Base-by-base conservation (phyloP, 208 protist species). In the Perkinsela sp. region DNA sequence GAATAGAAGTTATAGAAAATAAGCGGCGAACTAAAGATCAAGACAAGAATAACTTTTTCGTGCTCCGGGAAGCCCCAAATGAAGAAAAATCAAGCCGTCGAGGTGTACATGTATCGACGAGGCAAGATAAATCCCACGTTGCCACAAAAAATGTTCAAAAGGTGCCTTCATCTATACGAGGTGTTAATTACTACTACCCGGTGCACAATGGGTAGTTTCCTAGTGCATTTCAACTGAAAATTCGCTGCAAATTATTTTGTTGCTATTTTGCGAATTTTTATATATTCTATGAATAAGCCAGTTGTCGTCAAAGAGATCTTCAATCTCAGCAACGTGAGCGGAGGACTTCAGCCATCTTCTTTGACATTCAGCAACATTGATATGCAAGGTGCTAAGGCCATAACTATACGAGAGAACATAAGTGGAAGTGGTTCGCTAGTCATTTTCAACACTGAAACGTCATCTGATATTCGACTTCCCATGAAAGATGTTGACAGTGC, bases 311-410 rank as follows among this genome's bases (percentile, higher is more conserved):
- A 67, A 31, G 83, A 89, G 73, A 70, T 91, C 29, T 91, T 89
- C 72, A 82, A 92, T 70, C 80, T 92, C 28, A 90, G 87, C 77
- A 79, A 77, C 29, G 84, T 93, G 32, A 69, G 74, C 6, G 85
- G 83, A 16, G 94, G 94, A 31, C 92, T 99, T 48, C 83, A 84
- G 66, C 81, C 89, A 0, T 81, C 82, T 48, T 78, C 80, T 32
- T 93, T 99, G 72, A 80, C 82, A 22, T 97, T 97, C 75, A 88
- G 92, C 48, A 96, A 89, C 29, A 83, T 98, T 66, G 97, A 94
- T 1, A 81, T 99, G 73, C 88, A 98, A 74, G 93, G 88, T 68
- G 95, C 97, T 67, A 96, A 96, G 77, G 97, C 90, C 76, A 91
- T 98, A 31, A 97, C 92, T 72, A 83, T 99, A 48, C 83, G 94